Evolutionary conservation across 345 rosid genomes (phyloP).

Genomic region (Draba incana): DNA sequence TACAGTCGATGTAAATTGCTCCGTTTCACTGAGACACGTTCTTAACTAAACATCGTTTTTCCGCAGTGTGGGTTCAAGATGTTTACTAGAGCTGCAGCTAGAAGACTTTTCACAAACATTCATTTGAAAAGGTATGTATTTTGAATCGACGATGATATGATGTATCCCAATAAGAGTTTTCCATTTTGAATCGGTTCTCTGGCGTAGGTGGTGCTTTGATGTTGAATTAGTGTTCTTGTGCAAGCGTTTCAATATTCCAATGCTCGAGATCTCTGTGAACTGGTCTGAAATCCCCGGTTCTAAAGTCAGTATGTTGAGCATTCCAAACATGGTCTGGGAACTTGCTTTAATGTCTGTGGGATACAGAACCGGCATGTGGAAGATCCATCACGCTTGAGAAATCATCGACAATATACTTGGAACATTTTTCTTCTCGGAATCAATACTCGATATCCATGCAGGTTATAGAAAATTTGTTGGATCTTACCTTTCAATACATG

Average conservation of each 20-base stretch:
- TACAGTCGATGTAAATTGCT: conserved; percentile 6
- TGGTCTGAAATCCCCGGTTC: conserved; percentile 99
- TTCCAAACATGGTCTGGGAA: conserved; percentile 98
- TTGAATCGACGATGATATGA: neutral
- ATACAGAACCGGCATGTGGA: conserved; percentile 85
- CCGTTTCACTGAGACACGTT: neutral
- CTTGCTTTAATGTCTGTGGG: conserved; percentile 88
- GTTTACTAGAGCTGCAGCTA: conserved; percentile 98
- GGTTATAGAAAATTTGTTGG: neutral
- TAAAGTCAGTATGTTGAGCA: conserved; percentile 85
- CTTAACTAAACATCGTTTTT: neutral
- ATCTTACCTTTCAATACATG: conserved; percentile 22
- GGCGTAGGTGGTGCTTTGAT: conserved; percentile 96
- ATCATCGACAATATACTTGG: conserved; percentile 11
- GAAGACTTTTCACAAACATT: conserved; percentile 85
- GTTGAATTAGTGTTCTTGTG: conserved; percentile 91
- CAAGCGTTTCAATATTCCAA: conserved; percentile 76
- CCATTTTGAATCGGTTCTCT: neutral
- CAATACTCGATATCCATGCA: neutral
- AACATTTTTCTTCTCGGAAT: neutral
- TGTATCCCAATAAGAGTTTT: neutral
- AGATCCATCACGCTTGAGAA: conserved; percentile 46
- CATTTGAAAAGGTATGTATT: conserved; percentile 74
- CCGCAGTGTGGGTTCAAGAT: conserved; percentile 98
- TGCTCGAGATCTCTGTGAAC: conserved; percentile 82